These are phyloP conservation scores for Capsicum chinense DNA, from an alignment of 257 asterid species.

Conservation along the genomic window DNA sequence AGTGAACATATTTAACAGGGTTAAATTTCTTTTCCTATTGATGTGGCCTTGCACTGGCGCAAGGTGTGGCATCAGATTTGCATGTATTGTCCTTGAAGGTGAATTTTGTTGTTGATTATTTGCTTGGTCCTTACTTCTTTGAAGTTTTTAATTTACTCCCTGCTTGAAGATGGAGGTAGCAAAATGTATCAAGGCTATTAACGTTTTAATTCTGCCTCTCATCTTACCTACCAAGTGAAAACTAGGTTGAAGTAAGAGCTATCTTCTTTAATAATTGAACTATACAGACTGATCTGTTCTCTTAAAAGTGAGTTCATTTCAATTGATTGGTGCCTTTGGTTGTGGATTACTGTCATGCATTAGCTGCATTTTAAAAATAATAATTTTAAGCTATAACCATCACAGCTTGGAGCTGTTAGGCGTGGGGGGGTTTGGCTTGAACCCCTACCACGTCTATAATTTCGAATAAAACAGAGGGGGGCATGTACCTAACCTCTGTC, in stretches of 20 bases:
- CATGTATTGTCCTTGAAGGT: constrained; percentile 16
- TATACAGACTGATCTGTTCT: constrained; percentile 2
- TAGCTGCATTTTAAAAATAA: constrained; percentile 14
- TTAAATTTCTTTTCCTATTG: not conserved
- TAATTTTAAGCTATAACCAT: not conserved
- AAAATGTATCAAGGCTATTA: constrained; percentile 18
- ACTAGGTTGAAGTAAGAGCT: not conserved
- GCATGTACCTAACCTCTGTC: too few species aligned
- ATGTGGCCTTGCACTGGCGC: not conserved
- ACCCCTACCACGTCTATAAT: not conserved
- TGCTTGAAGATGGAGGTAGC: constrained; percentile 2
- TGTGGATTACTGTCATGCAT: not conserved
- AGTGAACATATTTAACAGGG: not conserved
- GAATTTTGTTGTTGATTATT: constrained; percentile 3
- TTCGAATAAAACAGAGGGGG: not conserved
- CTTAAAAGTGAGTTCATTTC: constrained; percentile 17
- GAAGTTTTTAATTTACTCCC: constrained; percentile 10
- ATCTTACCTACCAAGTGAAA: constrained; percentile 15
- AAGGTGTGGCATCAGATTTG: constrained; percentile 7
- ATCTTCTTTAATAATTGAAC: not conserved
- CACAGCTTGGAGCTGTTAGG: not conserved
- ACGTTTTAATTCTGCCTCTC: not conserved
- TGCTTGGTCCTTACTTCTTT: not conserved
- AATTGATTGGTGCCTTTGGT: constrained; percentile 12
- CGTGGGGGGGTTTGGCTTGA: not conserved